Base-by-base conservation (phyloP, 352 stramenopile genomes). In the Pythium aphanidermatum region DNA sequence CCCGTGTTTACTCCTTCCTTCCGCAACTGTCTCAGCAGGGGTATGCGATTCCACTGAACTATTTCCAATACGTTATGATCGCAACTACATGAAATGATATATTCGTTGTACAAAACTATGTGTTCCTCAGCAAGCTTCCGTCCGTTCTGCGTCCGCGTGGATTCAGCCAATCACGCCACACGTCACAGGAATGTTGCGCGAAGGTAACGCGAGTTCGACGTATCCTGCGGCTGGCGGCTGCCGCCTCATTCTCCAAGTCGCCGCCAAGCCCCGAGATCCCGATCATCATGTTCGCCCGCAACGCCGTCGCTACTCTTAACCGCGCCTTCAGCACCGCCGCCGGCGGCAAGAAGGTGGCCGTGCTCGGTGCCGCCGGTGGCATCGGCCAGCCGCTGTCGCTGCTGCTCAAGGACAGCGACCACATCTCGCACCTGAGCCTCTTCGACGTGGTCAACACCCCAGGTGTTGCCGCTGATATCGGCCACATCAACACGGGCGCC, bases 331-430 rank as follows among this genome's bases (percentile, higher is more conserved):
- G 73, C 47, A 74, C 70, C 33, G 64, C 63, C 58, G 43, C 65
- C 11, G 74, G 60, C 45, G 66, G 76, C 49, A 83, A 89, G 61
- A 92, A 92, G 63, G 79, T 92, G 37, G 74, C 80, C 14, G 80
- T 89, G 38, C 66, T 93, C 26, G 97, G 96, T 48, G 97, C 97
- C 16, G 90, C 95, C 17, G 97, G 97, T 38, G 97, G 97, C 54
- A 99, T 99, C 61, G 97, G 97, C 46, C 96, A 99, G 71, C 96
- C 96, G 31, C 81, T 99, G 45, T 98, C 92, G 55, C 83, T 99
- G 21, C 76, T 99, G 38, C 83, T 99, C 57, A 99, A 99, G 77
- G 78, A 98, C 55, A 95, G 83, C 53, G 83, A 95, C 45, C 78
- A 97, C 63, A 95, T 99, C 19, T 88, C 86, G 56, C 86, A 98